Conservation (phyloP, 2,329 filamentous ascomycete species). For the Ophiostoma novo-ulmi region DNA sequence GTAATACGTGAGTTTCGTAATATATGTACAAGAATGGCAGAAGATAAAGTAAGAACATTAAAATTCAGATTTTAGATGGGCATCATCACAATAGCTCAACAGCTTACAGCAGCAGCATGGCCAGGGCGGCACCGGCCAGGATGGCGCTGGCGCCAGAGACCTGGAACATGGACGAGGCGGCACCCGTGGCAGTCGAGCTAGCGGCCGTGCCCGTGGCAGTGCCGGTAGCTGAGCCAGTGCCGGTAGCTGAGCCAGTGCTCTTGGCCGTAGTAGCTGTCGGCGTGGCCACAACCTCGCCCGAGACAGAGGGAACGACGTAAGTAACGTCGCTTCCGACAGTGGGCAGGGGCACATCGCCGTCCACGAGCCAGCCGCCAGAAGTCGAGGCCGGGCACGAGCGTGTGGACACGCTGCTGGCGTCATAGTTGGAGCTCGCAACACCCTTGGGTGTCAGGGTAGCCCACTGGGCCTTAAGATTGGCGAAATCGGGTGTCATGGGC, state of each 20-base stretch:
- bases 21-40: neutral
- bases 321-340: slow-evolving; percentile 54
- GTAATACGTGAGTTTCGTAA: neutral
- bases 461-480: slow-evolving; percentile 73
- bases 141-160: slow-evolving; percentile 1
- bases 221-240: neutral
- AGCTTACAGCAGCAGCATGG: neutral
- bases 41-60: neutral
- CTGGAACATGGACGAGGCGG: slow-evolving; percentile 3
- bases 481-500: slow-evolving; percentile 69
- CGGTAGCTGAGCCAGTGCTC: neutral
- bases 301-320: neutral
- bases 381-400: slow-evolving; percentile 68
- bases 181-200: neutral
- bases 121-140: neutral
- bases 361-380: slow-evolving; percentile 63
- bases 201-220: neutral
- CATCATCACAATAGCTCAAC: neutral
- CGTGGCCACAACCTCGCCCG: neutral
- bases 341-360: slow-evolving; percentile 65
- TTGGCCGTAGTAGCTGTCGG: neutral
- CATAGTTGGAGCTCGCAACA: slow-evolving; percentile 61
- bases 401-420: slow-evolving; percentile 54
- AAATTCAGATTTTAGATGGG: neutral
- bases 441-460: slow-evolving; percentile 65